These are phyloP conservation scores for Dentipellis fragilis DNA, from an alignment of 768 basidiomycete genomes.

Conservation along the genomic window DNA sequence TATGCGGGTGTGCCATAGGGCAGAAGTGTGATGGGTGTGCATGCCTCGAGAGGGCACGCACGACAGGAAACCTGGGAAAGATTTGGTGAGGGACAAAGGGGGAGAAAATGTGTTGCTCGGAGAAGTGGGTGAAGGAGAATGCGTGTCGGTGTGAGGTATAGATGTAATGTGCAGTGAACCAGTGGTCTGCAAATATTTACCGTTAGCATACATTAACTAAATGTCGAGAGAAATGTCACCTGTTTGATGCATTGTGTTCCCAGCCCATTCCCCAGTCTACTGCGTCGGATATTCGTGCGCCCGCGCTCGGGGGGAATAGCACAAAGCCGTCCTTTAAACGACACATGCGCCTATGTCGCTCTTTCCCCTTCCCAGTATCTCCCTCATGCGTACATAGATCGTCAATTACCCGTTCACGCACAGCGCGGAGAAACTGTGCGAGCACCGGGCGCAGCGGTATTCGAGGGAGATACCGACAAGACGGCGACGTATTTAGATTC, in stretches of 20 bases:
- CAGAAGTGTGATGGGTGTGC: constrained; percentile 60
- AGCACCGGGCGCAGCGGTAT: constrained; percentile 31
- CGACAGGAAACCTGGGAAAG: background rate
- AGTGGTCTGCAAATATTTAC: constrained; percentile 38
- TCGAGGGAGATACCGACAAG: constrained; percentile 25
- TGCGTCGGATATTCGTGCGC: constrained; percentile 8
- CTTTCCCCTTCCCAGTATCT: constrained; percentile 1
- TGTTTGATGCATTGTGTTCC: constrained; percentile 42
- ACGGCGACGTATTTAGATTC: background rate
- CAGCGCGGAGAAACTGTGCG: constrained; percentile 47
- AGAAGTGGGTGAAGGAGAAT: constrained; percentile 61
- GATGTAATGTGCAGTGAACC: constrained; percentile 35
- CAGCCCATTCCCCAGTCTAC: constrained; percentile 60
- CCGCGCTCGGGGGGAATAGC: constrained; percentile 31
- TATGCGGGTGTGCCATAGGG: constrained; percentile 68
- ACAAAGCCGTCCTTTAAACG: constrained; percentile 57
- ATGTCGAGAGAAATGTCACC: constrained; percentile 23
- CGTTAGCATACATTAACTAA: constrained; percentile 8
- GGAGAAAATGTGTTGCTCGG: constrained; percentile 45
- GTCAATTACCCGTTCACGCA: constrained; percentile 44
- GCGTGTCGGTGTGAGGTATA: constrained; percentile 20
- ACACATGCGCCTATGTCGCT: constrained; percentile 27
- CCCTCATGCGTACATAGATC: constrained; percentile 28
- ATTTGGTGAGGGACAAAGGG: constrained; percentile 25
- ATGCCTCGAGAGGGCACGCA: constrained; percentile 36